These are phyloP conservation scores for Colletotrichum eremochloae DNA, from an alignment of 2,329 filamentous ascomycete species.

Conservation along the genomic window DNA sequence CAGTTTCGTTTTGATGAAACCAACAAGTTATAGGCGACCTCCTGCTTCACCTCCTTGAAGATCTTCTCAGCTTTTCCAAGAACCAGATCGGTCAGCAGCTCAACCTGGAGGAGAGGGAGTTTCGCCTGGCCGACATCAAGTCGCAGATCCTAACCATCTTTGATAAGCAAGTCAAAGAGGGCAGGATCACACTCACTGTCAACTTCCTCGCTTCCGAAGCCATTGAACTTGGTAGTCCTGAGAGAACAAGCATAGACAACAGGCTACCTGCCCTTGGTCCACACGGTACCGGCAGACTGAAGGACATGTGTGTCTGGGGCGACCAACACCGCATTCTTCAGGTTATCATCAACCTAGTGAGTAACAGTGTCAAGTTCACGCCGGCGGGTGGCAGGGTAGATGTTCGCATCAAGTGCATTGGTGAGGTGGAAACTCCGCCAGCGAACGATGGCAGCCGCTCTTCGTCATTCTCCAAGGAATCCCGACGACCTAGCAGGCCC, in stretches of 20 bases:
- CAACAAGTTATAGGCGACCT: slow-evolving; percentile 68
- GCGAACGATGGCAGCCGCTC: slow-evolving; percentile 60
- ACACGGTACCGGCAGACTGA: slow-evolving; percentile 75
- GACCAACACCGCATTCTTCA: slow-evolving; percentile 92
- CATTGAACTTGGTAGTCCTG: slow-evolving; percentile 45
- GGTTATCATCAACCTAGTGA: slow-evolving; percentile 93
- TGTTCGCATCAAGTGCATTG: slow-evolving; percentile 80
- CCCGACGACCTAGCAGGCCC: slow-evolving; percentile 55
- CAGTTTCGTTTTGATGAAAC: background rate
- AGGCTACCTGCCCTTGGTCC: slow-evolving; percentile 72
- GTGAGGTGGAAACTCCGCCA: slow-evolving; percentile 64
- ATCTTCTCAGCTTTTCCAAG: slow-evolving; percentile 92
- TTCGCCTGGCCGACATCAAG: slow-evolving; percentile 84
- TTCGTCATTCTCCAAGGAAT: slow-evolving; percentile 66
- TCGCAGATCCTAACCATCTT: slow-evolving; percentile 89
- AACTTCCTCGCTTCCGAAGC: slow-evolving; percentile 72
- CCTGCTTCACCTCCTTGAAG: slow-evolving; percentile 86
- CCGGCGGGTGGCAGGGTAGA: slow-evolving; percentile 80
- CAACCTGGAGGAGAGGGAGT: slow-evolving; percentile 86
- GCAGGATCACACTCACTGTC: slow-evolving; percentile 79
- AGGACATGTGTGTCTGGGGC: slow-evolving; percentile 92
- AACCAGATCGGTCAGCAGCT: slow-evolving; percentile 92
- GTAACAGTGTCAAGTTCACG: slow-evolving; percentile 93
- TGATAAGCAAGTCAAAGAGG: slow-evolving; percentile 88
- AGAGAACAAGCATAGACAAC: slow-evolving; percentile 46